Conservation (phyloP, 331 rosid genomes). For the Pyrus hybrid region DNA sequence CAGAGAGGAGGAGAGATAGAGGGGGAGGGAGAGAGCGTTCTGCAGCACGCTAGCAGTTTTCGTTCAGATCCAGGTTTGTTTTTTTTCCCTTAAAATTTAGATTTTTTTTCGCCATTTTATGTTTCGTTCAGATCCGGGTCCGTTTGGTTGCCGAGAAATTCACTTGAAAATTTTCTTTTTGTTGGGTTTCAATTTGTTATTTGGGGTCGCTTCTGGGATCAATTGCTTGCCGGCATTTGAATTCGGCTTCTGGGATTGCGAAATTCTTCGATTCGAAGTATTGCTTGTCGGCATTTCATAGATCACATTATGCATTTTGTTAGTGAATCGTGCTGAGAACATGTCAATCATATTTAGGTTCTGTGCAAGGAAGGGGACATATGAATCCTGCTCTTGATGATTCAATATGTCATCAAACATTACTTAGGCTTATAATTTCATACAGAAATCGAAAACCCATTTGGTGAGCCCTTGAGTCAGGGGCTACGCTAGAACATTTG, state of each 20-base stretch:
- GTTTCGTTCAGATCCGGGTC: background rate
- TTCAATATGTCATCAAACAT: no score
- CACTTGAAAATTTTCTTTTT: background rate
- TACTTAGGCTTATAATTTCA: no score
- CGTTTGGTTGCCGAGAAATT: background rate
- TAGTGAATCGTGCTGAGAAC: no score
- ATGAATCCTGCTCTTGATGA: no score
- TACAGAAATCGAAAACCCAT: no score
- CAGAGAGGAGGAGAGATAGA: no score
- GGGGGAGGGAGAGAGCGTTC: background rate
- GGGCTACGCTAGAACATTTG: no score
- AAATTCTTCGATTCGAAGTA: background rate
- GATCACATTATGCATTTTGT: no score
- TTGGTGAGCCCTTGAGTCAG: no score
- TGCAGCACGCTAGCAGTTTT: constrained; percentile 48
- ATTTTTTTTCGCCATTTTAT: background rate
- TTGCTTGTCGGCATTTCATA: background rate
- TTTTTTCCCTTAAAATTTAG: background rate
- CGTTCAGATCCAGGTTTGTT: constrained; percentile 59
- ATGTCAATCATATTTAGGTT: no score
- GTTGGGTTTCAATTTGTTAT: background rate
- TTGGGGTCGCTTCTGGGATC: background rate
- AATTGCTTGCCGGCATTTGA: background rate
- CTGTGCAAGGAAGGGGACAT: no score
- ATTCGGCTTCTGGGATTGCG: background rate